These are phyloP conservation scores for Aegilops bicornis DNA, from an alignment of 176 grass and related monocot species.

Conservation along the genomic window DNA sequence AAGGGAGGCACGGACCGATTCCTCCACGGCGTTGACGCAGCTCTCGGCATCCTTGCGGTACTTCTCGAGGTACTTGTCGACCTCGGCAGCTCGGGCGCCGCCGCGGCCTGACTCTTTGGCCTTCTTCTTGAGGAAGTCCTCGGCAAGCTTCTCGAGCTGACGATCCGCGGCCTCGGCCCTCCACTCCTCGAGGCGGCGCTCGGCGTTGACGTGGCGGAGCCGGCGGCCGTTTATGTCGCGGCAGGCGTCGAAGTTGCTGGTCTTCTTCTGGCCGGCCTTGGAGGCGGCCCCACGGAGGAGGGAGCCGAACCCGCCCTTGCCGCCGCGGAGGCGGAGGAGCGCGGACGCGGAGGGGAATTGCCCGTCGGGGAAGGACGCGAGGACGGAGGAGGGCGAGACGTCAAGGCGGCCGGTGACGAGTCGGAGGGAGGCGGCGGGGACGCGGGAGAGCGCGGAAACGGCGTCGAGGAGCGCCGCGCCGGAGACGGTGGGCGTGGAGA, in stretches of 20 bases:
- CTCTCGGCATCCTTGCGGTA: slow-evolving; percentile 74
- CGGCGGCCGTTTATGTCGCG: slow-evolving; percentile 91
- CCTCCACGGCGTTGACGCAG: slow-evolving; percentile 73
- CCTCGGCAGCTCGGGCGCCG: slow-evolving; percentile 40
- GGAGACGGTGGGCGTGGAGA: slow-evolving; percentile 57
- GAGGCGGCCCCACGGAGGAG: slow-evolving; percentile 90
- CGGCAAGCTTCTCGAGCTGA: slow-evolving; percentile 78
- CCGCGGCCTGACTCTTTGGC: slow-evolving; percentile 57
- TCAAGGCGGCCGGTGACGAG: slow-evolving; percentile 53
- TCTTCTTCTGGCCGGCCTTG: slow-evolving; percentile 98
- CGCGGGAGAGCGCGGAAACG: slow-evolving; percentile 30
- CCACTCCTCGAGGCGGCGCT: slow-evolving; percentile 96
- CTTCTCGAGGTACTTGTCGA: slow-evolving; percentile 94
- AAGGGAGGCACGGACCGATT: slow-evolving; percentile 77
- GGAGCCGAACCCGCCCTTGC: slow-evolving; percentile 96
- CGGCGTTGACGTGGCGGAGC: slow-evolving; percentile 92
- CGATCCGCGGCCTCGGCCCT: slow-evolving; percentile 71
- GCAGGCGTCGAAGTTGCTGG: slow-evolving; percentile 96
- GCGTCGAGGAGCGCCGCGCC: slow-evolving; percentile 47
- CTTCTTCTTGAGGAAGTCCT: slow-evolving; percentile 87
- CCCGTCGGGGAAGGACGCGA: slow-evolving; percentile 34
- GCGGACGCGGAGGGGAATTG: slow-evolving; percentile 55
- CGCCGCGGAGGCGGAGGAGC: slow-evolving; percentile 79
- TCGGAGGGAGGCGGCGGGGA: slow-evolving; percentile 48
- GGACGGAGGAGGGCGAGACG: slow-evolving; percentile 38